These are phyloP conservation scores for Xylaria telfairii DNA, from an alignment of 495 filamentous ascomycete genomes.

Conservation along the genomic window DNA sequence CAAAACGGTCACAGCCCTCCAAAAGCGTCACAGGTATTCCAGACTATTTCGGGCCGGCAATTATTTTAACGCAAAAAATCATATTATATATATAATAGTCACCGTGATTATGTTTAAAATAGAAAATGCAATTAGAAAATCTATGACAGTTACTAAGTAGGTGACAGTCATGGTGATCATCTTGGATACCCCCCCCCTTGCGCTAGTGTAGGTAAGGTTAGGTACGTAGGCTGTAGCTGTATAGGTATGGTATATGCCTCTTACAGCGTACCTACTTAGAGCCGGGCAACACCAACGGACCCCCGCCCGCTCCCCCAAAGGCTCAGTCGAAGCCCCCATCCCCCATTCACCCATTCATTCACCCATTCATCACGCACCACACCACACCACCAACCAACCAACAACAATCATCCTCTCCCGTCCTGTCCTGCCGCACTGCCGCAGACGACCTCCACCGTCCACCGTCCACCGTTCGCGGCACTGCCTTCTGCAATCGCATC, in stretches of 20 bases:
- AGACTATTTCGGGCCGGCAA: too few relatives aligned
- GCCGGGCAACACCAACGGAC: not conserved
- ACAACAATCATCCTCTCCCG: constrained; percentile 10
- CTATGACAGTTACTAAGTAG: too few relatives aligned
- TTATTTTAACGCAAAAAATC: too few relatives aligned
- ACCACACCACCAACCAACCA: not conserved
- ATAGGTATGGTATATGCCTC: not conserved
- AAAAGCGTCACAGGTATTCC: too few relatives aligned
- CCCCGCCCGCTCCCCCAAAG: not conserved
- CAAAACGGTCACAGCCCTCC: too few relatives aligned
- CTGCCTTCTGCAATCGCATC: constrained; percentile 21
- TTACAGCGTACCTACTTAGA: not conserved
- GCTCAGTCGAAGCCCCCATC: not conserved
- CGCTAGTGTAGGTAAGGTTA: not conserved
- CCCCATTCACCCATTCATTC: not conserved
- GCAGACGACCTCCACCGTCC: constrained; percentile 19
- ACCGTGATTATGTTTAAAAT: too few relatives aligned
- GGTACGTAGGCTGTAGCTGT: too few relatives aligned
- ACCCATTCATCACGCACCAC: not conserved
- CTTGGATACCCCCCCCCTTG: too few relatives aligned
- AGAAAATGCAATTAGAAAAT: too few relatives aligned
- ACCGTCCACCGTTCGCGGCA: too few relatives aligned
- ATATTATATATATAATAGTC: too few relatives aligned
- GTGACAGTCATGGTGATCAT: too few relatives aligned
- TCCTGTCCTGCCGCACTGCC: constrained; percentile 12